phyloP scores from a whole-genome alignment of 805 yeast genomes.

The Cyberlindnera amylophila region DNA sequence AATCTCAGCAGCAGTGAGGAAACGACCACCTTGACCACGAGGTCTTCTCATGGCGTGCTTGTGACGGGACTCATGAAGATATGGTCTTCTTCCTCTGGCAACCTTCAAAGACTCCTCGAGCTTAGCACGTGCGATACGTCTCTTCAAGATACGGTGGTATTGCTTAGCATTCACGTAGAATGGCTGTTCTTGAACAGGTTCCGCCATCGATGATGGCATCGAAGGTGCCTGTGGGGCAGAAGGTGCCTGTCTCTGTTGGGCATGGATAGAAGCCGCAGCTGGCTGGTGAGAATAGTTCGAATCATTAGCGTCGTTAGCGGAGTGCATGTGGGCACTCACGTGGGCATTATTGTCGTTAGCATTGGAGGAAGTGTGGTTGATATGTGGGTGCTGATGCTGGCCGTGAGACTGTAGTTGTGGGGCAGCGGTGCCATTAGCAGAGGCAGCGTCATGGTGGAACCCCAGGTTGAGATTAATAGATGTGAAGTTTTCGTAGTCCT shows the following conservation, averaged over 20 bases:
- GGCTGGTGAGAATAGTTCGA: slow-evolving; percentile 4
- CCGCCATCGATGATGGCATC: slow-evolving; percentile 2
- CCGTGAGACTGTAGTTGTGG: no score
- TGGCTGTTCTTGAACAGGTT: slow-evolving; percentile 62
- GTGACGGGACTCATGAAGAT: slow-evolving; percentile 93
- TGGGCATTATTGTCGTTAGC: slow-evolving; percentile 6
- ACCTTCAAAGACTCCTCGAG: slow-evolving; percentile 85
- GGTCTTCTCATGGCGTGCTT: slow-evolving; percentile 99
- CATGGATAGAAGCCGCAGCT: no score
- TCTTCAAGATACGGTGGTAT: slow-evolving; percentile 87
- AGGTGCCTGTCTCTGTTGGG: no score
- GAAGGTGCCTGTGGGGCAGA: background rate
- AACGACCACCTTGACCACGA: slow-evolving; percentile 98
- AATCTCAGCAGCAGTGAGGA: slow-evolving; percentile 86
- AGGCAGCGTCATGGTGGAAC: slow-evolving; percentile 10
- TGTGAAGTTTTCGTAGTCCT: slow-evolving; percentile 22
- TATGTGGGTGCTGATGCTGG: slow-evolving; percentile 6
- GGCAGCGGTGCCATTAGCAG: slow-evolving; percentile 6
- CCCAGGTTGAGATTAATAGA: slow-evolving; percentile 18
- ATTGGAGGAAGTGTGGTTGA: no score
- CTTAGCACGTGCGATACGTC: slow-evolving; percentile 91
- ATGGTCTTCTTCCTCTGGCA: slow-evolving; percentile 88
- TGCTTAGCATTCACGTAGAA: slow-evolving; percentile 98
- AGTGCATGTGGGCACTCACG: slow-evolving; percentile 5
- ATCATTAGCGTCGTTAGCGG: slow-evolving; percentile 2